Conservation (phyloP, 2,329 filamentous ascomycete species). For the Meredithiella fracta region DNA sequence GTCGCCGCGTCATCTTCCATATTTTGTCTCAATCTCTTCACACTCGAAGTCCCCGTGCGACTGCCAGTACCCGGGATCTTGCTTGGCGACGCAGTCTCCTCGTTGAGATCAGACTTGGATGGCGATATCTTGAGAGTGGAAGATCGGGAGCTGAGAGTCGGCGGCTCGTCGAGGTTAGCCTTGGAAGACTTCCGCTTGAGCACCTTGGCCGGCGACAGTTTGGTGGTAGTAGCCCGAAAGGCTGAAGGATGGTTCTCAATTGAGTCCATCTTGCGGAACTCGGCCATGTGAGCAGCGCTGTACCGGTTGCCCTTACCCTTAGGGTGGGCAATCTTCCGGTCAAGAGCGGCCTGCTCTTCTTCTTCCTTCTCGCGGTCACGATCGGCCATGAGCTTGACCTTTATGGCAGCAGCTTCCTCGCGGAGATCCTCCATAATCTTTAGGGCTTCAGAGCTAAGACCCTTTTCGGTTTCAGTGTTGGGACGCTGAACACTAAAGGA, state of each 20-base stretch:
- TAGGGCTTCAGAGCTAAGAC: constrained; percentile 45
- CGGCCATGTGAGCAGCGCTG: constrained; percentile 68
- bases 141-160: constrained; percentile 19
- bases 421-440: constrained; percentile 50
- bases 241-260: constrained; percentile 75
- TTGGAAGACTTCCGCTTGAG: constrained; percentile 28
- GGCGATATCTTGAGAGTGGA: constrained; percentile 25
- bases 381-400: constrained; percentile 47
- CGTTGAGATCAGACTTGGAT: constrained; percentile 22
- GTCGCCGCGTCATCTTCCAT: constrained; percentile 53
- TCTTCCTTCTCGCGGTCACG: constrained; percentile 37
- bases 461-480: constrained; percentile 30
- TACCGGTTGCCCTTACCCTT: constrained; percentile 65
- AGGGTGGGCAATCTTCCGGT: constrained; percentile 61
- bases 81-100: constrained; percentile 13
- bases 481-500: constrained; percentile 45
- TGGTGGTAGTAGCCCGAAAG: constrained; percentile 44
- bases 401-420: constrained; percentile 54
- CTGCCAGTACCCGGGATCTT: constrained; percentile 14
- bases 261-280: constrained; percentile 97
- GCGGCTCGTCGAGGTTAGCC: constrained; percentile 48
- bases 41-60: constrained; percentile 23
- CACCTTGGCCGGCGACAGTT: constrained; percentile 29
- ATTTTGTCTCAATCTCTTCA: constrained; percentile 57
- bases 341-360: constrained; percentile 25